Percentiles rank a stretch among this genome's conserved stretches.
phyloP scores from a whole-genome alignment of 2,329 filamentous ascomycete species.

The Arachnopeziza araneosa region DNA sequence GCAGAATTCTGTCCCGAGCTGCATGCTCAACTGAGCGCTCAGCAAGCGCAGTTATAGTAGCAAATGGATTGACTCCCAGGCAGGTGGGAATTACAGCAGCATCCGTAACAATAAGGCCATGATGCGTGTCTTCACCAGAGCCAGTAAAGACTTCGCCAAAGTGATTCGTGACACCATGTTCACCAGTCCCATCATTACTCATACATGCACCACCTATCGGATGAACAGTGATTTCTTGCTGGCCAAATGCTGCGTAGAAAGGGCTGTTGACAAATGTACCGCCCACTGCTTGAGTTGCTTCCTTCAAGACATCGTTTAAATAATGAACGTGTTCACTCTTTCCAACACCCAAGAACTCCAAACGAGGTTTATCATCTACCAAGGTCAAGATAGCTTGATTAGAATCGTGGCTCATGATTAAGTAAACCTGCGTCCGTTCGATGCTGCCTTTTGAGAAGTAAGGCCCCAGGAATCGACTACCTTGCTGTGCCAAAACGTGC shows the following conservation, averaged over 20 bases:
- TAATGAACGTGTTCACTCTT: slow-evolving; percentile 48
- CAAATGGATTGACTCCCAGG: slow-evolving; percentile 60
- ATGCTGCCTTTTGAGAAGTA: slow-evolving; percentile 51
- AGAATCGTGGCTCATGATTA: slow-evolving; percentile 39
- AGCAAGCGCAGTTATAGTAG: slow-evolving; percentile 63
- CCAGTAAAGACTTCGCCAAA: slow-evolving; percentile 55
- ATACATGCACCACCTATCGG: slow-evolving; percentile 62
- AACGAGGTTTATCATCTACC: slow-evolving; percentile 51
- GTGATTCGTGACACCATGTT: slow-evolving; percentile 55
- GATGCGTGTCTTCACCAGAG: slow-evolving; percentile 43
- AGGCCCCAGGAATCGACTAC: slow-evolving; percentile 52
- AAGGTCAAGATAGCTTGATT: slow-evolving; percentile 56
- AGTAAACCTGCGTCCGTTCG: slow-evolving; percentile 55
- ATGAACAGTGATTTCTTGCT: slow-evolving; percentile 60
- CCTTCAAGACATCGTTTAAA: slow-evolving; percentile 46
- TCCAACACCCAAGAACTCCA: slow-evolving; percentile 56
- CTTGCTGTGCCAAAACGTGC: slow-evolving; percentile 42
- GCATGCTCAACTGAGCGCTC: slow-evolving; percentile 55
- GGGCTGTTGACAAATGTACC: slow-evolving; percentile 56
- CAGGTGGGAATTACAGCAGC: slow-evolving; percentile 56
- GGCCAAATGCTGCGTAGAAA: slow-evolving; percentile 48
- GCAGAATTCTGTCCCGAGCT: slow-evolving; percentile 35
- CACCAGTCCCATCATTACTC: slow-evolving; percentile 51
- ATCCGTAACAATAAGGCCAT: slow-evolving; percentile 57
- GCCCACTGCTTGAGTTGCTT: slow-evolving; percentile 51